Evolutionary conservation across 2,329 filamentous ascomycete genomes (phyloP), one percentile per base, ranked within the genome.

Genomic region (Helminthosporium solani): DNA sequence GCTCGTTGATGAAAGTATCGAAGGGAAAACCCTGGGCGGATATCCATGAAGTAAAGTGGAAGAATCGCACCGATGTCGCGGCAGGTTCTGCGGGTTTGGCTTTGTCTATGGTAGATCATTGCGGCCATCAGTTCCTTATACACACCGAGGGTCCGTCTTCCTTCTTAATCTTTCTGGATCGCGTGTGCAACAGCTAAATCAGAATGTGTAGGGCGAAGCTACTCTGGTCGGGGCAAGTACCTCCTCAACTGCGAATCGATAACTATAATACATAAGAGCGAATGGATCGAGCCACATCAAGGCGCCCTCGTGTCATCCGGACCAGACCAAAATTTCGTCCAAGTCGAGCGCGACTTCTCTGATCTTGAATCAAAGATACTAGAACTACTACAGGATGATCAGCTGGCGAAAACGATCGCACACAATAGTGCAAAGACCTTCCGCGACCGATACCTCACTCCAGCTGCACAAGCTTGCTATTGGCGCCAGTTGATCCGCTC

Each of bases 381-480:
- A 30, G 40, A 57, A 2, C 34, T 57, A 1, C 28, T 31, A 31
- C 8, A 31, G 28, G 9, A 25, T 25, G 4, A 6, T 14, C 8
- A 79, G 46, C 59, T 69, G 3, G 77, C 78, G n/a, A 67, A 76
- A 57, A 61, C 60, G 27, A 79, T 83, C 42, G 78, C 78, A 12
- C 63, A 73, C 21, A 79, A 80, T 53, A 71, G 68, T 2, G 70
- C 75, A 5, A 58, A 58, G 33, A 73, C 70, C 14, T 80, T 80
- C 54, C 70, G 78, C 2, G 77, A 81, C 53, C 64, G 75, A 2
- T 81, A 80, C 54, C 63, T 81, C 23, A 80, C 78, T 1, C 76
- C 77, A 1, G 76, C 78, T 2, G 78, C 78, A 1, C 76, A 81
- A 59, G 72, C 74, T 2, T 82, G 78, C 50, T 81, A 81, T 52